Evolutionary conservation across 208 protist species (phyloP).

Genomic region (Wallacemonas collosoma): DNA sequence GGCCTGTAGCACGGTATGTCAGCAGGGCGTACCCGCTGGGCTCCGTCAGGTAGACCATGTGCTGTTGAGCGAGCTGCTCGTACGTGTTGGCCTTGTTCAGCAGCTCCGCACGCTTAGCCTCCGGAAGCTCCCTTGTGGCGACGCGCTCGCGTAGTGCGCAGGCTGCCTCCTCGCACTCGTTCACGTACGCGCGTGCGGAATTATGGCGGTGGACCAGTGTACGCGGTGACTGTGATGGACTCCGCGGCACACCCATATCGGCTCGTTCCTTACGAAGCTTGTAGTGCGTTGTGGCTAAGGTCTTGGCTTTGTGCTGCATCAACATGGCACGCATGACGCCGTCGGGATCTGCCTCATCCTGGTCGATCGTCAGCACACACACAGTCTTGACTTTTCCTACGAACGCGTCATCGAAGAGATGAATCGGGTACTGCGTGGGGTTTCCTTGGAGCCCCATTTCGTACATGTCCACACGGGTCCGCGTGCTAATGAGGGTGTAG

Average conservation of each 20-base stretch:
- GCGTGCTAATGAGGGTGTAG: conserved; percentile 38
- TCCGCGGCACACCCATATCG: not conserved
- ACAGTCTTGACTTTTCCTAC: conserved; percentile 32
- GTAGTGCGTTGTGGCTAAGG: conserved; percentile 3
- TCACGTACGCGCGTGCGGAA: conserved; percentile 9
- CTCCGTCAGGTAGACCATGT: conserved; percentile 32
- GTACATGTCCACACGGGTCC: conserved; percentile 30
- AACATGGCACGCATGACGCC: conserved; percentile 18
- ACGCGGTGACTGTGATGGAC: conserved; percentile 16
- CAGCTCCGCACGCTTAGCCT: not conserved
- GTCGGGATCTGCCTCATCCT: conserved; percentile 1
- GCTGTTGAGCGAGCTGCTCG: conserved; percentile 28
- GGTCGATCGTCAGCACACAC: conserved; percentile 29
- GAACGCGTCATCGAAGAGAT: conserved; percentile 35
- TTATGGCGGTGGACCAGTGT: conserved; percentile 13
- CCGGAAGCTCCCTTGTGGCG: not conserved
- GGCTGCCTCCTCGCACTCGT: conserved; percentile 4
- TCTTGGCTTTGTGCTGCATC: conserved; percentile 25
- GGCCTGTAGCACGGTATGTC: conserved; percentile 1
- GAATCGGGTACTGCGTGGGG: conserved; percentile 29
- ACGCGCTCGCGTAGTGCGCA: not conserved
- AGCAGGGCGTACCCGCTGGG: conserved; percentile 9
- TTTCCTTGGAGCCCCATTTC: conserved; percentile 23
- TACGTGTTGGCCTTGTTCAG: conserved; percentile 2
- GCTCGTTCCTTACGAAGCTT: conserved; percentile 1